Evolutionary conservation across 2,329 filamentous ascomycete genomes (phyloP).

Genomic region (Ophiostoma perfectum): DNA sequence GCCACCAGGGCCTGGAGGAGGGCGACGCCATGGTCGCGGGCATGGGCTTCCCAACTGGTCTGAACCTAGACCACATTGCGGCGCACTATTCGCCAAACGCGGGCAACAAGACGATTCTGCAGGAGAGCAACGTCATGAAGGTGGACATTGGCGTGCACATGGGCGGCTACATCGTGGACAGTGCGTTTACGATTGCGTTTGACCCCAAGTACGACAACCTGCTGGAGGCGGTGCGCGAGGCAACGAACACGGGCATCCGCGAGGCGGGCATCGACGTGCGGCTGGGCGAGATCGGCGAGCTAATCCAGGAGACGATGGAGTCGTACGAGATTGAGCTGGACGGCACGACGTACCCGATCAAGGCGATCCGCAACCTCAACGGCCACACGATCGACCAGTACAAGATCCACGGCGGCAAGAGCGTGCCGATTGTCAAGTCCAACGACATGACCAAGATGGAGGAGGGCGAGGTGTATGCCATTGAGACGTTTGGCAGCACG

Average conservation of each 20-base stretch:
- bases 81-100: conserved; percentile 81
- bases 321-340: conserved; percentile 83
- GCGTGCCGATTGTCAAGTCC: conserved; percentile 87
- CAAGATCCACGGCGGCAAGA: conserved; percentile 88
- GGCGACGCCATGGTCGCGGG: conserved; percentile 71
- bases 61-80: conserved; percentile 76
- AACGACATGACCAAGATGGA: conserved; percentile 93
- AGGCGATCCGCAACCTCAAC: conserved; percentile 79
- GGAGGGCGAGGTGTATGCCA: conserved; percentile 90
- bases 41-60: conserved; percentile 76
- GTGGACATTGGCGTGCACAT: conserved; percentile 79
- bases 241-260: conserved; percentile 80
- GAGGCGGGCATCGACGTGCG: conserved; percentile 90
- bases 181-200: conserved; percentile 73
- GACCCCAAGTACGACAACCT: conserved; percentile 70
- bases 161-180: conserved; percentile 74
- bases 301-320: conserved; percentile 89
- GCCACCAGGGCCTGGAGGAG: conserved; percentile 68
- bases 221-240: conserved; percentile 65
- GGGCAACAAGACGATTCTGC: conserved; percentile 70
- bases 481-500: conserved; percentile 92
- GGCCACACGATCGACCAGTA: conserved; percentile 87
- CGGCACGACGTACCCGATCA: conserved; percentile 72
- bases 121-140: conserved; percentile 72
- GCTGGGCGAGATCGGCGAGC: conserved; percentile 75